Percentiles rank a stretch among this genome's conserved stretches.
phyloP scores from a whole-genome alignment of 169 alveolate species.

The Prorocentrum cordatum region DNA sequence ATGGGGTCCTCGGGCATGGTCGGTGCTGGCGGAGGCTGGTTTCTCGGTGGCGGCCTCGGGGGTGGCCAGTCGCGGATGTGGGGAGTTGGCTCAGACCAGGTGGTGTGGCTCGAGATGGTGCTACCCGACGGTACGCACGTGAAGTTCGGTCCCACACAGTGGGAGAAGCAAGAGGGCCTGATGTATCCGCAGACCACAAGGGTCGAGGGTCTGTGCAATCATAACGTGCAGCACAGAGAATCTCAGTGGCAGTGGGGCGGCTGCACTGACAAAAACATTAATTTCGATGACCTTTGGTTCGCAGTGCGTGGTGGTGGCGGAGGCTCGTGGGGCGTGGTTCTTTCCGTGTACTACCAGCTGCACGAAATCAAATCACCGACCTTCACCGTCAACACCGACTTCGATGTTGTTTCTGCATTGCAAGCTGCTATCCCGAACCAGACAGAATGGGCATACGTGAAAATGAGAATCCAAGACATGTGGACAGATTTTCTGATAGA shows the following conservation, averaged over 20 bases:
- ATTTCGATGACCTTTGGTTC: not conserved
- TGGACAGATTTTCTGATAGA: no score
- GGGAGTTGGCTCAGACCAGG: no score
- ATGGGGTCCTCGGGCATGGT: no score
- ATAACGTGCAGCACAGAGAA: not conserved
- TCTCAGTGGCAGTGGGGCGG: conserved; percentile 9
- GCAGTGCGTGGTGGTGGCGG: conserved; percentile 20
- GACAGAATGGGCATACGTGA: no score
- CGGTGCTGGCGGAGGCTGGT: no score
- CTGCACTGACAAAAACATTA: not conserved
- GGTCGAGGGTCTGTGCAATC: not conserved
- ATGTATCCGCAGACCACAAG: not conserved
- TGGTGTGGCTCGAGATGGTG: conserved; percentile 13
- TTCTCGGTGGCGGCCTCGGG: no score
- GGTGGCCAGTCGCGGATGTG: no score
- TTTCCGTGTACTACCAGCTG: conserved; percentile 1
- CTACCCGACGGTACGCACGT: not conserved
- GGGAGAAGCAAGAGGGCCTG: not conserved
- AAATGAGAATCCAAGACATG: no score
- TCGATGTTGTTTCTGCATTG: no score
- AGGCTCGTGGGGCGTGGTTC: not conserved
- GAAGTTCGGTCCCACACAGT: not conserved
- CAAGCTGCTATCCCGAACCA: no score
- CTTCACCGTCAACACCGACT: no score
- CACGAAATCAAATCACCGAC: no score